Base-by-base conservation (phyloP, 2,329 filamentous ascomycete genomes). In the Colletotrichum phormii region DNA sequence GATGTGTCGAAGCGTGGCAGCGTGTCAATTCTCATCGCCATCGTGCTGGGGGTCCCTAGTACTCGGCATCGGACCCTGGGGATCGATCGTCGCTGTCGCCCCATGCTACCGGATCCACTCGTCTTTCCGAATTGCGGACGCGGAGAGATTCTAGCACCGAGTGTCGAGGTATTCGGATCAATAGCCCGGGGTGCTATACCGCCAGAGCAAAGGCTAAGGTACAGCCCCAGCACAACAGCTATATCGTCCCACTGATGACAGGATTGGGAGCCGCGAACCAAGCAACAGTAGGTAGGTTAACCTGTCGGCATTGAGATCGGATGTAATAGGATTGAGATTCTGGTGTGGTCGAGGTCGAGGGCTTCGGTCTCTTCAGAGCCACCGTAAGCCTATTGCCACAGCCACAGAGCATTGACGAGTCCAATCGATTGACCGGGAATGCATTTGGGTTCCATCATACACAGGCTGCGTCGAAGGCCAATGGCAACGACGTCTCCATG, bases 71-170 rank as follows among this genome's bases (percentile, higher is more conserved):
- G 22, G 71, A 70, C 66, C 66, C 66, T 71, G n/a, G 55, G 54
- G 13, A 70, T 72, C 71, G 66, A 72, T 72, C 18, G 8, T 49
- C 61, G 22, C 33, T 35, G 31, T 29, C n/a, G 37, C 42, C 33
- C 53, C 9, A 42, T 13, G n/a, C 46, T 13, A 31, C 31, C 37
- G 37, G 58, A 13, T 22, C 60, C 60, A 22, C 55, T 64, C 29
- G 22, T 26, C 7, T 53, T 55, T 69, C 54, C 66, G 66, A 65
- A 22, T 29, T 49, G 71, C 71, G 71, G 60, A 72, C 66, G 66
- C 71, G 71, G 66, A 72, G 22, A 60, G 71, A 72, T 70, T 72
- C 26, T 33, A 72, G 70, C 37, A 42, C 71, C 71, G 71, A 72
- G 29, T 22, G 49, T 51, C 29, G 54, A 65, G 58, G 54, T 15